Base-by-base conservation (phyloP, 1,139 yeast genomes). In the Nakaseomyces glabratus region DNA sequence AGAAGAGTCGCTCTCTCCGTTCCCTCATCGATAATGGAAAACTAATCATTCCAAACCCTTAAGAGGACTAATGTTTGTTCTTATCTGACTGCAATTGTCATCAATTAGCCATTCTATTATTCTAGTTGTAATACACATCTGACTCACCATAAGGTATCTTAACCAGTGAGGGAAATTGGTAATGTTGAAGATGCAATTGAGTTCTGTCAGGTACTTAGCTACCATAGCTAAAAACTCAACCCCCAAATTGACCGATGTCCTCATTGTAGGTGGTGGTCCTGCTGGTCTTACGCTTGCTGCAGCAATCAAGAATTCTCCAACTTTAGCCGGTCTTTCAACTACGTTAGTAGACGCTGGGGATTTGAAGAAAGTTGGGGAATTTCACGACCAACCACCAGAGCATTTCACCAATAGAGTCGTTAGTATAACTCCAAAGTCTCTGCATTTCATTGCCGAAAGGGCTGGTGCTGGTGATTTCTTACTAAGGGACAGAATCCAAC, bases 201-300 rank as follows among this genome's bases (percentile, higher is more conserved):
- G 24, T 14, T 24, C 28, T 20, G 9, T 35, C 6, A 36, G 45
- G 24, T 25, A 25, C 2, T 11, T 40, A 19, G 38, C 42, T 6
- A 28, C 39, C 20, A 34, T 29, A 6, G 30, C 30, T 10, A 34
- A 31, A 7, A 24, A 19, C 12, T 28, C 30, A 6, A 14, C 34
- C 3, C 48, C 49, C 2, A 47, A 48, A 25, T 26, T 41, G 19
- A 47, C 57, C 3, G 99, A 90, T 56, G 75, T 93, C 16, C 78
- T 84, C 9, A 81, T 90, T 38, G 82, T 93, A 31, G 99, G 99
- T 17, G 98, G 95, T 5, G 99, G 99, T 0, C 95, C 97, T 1
- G 97, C 98, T 0, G 99, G 99, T 0, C 63, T 90, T 37, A 79
- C 96, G 1, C 63, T 90, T 24, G 77, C 93, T 2, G 71, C 95